Evolutionary conservation across 1,284 basidiomycete genomes (phyloP), one percentile per base, ranked within the genome.

Genomic region (Pterula multifida): DNA sequence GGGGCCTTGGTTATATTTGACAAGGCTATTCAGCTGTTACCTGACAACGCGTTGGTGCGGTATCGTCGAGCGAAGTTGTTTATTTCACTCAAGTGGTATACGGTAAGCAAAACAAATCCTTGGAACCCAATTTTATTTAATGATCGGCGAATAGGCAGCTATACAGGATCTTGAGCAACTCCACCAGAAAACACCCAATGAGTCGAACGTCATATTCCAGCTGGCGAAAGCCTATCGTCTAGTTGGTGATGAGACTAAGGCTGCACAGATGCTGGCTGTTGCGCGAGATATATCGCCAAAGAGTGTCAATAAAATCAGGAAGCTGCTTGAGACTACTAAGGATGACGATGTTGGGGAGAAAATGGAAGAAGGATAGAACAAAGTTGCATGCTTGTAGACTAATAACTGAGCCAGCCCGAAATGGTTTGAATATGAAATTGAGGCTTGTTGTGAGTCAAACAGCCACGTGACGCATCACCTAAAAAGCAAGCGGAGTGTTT

Each of bases 181-280:
- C 47, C 75, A 81, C 55, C 81, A 80, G 60, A 72, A 78, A 52
- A 87, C 90, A 26, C 91, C 93, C 11, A 90, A 93, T 63, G 93
- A 97, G 71, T 86, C 90, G 52, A 94, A 95, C 67, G 87, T 97
- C 49, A 81, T 93, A 54, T 94, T 94, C 75, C 83, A 95, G 64
- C 78, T 97, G n/a, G 93, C 90, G 26, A 89, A 87, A 67, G 85
- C 85, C 54, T 94, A 93, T 63, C 78, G 89, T 47, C 72, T 88
- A 55, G 67, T 85, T 50, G 89, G 88, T 23, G 72, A 89, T 63
- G 79, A 79, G 55, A 72, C 78, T n/a, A 83, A 85, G 64, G 81
- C 87, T 45, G 85, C 89, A 50, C 79, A 85, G 54, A 76, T 85
- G 66, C 81, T 97, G 54, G 89, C 90, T 24, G 75, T 84, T 45